Conservation (phyloP, 768 basidiomycete species). For the Trichaptum fuscoviolaceum region DNA sequence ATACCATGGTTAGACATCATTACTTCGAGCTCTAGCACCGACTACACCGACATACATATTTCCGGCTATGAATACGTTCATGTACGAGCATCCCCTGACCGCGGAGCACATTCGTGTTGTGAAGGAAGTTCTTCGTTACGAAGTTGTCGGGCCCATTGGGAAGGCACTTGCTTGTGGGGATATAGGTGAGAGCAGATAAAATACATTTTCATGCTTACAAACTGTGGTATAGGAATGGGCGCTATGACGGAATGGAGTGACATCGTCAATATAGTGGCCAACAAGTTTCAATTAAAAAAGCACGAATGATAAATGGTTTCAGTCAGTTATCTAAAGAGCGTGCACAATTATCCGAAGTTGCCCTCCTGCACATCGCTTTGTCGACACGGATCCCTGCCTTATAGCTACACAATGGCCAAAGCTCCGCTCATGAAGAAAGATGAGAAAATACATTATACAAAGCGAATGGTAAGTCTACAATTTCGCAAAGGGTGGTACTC, state of each 20-base stretch:
- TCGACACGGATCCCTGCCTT: too few species aligned
- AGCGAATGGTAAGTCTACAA: too few species aligned
- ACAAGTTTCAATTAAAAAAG: conserved; percentile 32
- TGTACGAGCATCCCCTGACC: conserved; percentile 94
- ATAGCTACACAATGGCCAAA: too few species aligned
- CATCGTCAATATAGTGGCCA: conserved; percentile 69
- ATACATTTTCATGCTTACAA: background rate
- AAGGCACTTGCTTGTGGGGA: conserved; percentile 92
- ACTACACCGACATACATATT: conserved; percentile 86
- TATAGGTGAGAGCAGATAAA: conserved; percentile 50
- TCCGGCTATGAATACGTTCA: conserved; percentile 98
- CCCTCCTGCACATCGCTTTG: too few species aligned
- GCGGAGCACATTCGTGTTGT: conserved; percentile 74
- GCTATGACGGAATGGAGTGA: conserved; percentile 98
- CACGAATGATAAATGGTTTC: background rate
- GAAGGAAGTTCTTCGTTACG: conserved; percentile 70
- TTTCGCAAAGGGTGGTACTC: too few species aligned
- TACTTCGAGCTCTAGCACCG: conserved; percentile 80
- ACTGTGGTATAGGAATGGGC: conserved; percentile 51
- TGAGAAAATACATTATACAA: too few species aligned
- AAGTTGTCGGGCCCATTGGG: conserved; percentile 81
- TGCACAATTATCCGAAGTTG: too few species aligned
- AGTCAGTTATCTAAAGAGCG: too few species aligned
- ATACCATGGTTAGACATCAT: conserved; percentile 48
- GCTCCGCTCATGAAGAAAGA: too few species aligned